Percentiles rank a stretch among this genome's conserved stretches.
These are phyloP conservation scores for Colletotrichum paranaense DNA, from an alignment of 2,329 filamentous ascomycete genomes.

Conservation along the genomic window DNA sequence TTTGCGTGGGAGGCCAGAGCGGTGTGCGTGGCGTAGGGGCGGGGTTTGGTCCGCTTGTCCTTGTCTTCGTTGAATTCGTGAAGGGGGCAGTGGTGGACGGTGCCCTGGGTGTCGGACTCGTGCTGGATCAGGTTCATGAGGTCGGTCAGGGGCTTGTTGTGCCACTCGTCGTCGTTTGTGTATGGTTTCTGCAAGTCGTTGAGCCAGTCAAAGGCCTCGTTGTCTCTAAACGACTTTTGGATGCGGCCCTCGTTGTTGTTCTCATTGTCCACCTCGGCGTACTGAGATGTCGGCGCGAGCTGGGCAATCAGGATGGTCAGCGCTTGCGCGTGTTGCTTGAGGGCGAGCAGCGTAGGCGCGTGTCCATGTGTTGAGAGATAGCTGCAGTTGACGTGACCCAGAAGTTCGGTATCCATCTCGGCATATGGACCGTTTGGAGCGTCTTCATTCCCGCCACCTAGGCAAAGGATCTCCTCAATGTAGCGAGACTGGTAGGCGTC, in stretches of 20 bases:
- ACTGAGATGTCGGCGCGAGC: conserved; percentile 52
- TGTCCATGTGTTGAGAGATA: conserved; percentile 65
- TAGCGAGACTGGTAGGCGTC: conserved; percentile 31
- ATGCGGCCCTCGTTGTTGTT: conserved; percentile 16
- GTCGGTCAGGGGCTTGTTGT: conserved; percentile 58
- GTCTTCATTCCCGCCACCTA: background rate
- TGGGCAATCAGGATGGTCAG: conserved; percentile 63
- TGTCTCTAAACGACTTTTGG: conserved; percentile 47
- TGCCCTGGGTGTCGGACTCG: conserved; percentile 54
- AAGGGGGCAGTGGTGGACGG: conserved; percentile 60
- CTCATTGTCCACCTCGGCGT: conserved; percentile 42
- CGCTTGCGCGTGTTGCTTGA: conserved; percentile 72
- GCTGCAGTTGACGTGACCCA: conserved; percentile 64
- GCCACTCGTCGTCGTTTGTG: conserved; percentile 57
- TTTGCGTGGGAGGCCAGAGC: conserved; percentile 68
- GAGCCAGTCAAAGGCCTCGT: conserved; percentile 69
- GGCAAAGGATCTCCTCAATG: conserved; percentile 11
- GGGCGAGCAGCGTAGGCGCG: conserved; percentile 64
- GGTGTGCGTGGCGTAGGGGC: conserved; percentile 59
- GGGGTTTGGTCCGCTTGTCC: conserved; percentile 37
- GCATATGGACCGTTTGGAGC: conserved; percentile 26
- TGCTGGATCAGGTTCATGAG: conserved; percentile 58
- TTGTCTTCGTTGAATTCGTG: conserved; percentile 39
- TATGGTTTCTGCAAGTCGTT: conserved; percentile 62
- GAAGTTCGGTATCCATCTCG: conserved; percentile 38